Base-by-base conservation (phyloP, 2,329 filamentous ascomycete species). In the Pezicula rhizophila region DNA sequence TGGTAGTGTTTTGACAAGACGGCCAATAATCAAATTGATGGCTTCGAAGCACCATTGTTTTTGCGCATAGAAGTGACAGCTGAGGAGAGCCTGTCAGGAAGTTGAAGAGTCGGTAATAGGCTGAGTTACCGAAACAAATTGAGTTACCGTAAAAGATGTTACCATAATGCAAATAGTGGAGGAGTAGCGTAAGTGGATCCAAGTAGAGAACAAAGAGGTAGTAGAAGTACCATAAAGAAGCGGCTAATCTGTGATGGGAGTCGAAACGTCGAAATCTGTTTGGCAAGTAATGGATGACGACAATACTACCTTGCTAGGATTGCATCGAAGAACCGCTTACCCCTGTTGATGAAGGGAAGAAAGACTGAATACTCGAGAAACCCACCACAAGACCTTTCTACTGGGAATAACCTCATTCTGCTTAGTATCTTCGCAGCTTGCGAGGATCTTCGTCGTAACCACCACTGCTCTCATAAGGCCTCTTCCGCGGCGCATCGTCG, bases 381-480 rank as follows among this genome's bases (percentile, higher is more conserved):
- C 74, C 73, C 72, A 76, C 73, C 70, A 64, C 66, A 68, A 68
- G 65, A 68, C 57, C 60, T 31, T 31, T 31, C 12, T 31, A 31
- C 28, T 10, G 28, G 8, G 28, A 62, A 59, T 55, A 55, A 34
- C 50, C 52, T 53, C 65, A 52, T 48, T 66, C 64, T 65, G 64
- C 64, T 71, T 72, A 83, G 69, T 85, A 85, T 55, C 81, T 78
- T 55, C 81, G 79, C 53, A 84, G 64, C 68, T 85, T 85, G 50
- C 64, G 70, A 44, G 81, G 79, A 68, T 96, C 91, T 64, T 96
- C 89, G 45, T 95, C 90, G 68, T 87, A 89, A 46, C 82, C 77
- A 46, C 82, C 77, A 45, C 95, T 90, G 68, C 54, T 52, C 39
- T 83, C 79, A 65, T 71, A 62, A 53, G 66, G 68, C 64, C 77